These are phyloP conservation scores for Castanea sativa DNA, from an alignment of 306 rosid species.

Conservation along the genomic window DNA sequence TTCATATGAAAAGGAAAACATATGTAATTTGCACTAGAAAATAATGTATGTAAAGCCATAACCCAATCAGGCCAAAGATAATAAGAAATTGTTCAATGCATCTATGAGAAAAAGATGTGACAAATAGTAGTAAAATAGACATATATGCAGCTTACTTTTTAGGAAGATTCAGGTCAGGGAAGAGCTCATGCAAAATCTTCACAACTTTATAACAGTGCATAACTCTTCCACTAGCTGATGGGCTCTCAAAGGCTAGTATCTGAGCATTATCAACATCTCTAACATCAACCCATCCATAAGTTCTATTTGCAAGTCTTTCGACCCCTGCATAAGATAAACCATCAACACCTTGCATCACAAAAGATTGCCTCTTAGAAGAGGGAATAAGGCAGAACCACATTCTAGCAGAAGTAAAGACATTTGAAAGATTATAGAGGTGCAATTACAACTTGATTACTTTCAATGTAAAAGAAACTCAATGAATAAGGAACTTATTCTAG, in stretches of 20 bases:
- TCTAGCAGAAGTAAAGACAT: background rate
- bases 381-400: background rate
- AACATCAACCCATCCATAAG: slow-evolving; percentile 6
- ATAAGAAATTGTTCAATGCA: too few species aligned
- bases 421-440: background rate
- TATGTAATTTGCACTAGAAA: too few species aligned
- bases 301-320: background rate
- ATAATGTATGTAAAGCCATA: too few species aligned
- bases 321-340: slow-evolving; percentile 2
- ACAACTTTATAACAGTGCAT: too few species aligned
- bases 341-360: background rate
- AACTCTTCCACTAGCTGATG: slow-evolving; percentile 23
- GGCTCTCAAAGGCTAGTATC: background rate
- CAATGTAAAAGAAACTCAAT: background rate
- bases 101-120: too few species aligned
- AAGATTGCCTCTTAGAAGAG: background rate
- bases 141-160: too few species aligned
- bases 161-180: too few species aligned
- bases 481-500: too few species aligned
- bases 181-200: too few species aligned
- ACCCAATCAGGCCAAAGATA: too few species aligned
- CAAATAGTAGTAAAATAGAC: too few species aligned
- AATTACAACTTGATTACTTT: background rate
- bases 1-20: too few species aligned
- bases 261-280: slow-evolving; percentile 28